Conservation (phyloP, 2,329 filamentous ascomycete genomes). For the Fusarium udum region DNA sequence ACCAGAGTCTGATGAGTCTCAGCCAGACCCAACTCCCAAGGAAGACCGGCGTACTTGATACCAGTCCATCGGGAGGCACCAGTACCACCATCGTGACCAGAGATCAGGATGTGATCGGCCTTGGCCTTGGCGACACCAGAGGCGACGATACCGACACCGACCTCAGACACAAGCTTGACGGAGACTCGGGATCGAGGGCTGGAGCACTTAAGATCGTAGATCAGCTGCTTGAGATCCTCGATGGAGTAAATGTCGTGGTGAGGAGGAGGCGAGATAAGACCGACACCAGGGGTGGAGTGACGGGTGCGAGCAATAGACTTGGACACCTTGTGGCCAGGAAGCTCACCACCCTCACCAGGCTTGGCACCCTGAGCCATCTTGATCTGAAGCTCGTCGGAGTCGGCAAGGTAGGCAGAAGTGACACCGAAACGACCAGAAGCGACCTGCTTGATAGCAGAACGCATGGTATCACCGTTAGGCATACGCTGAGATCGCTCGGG, state of each 20-base stretch:
- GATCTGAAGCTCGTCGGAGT: constrained; percentile 96
- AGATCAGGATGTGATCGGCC: constrained; percentile 96
- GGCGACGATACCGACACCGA: constrained; percentile 95
- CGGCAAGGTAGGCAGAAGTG: constrained; percentile 91
- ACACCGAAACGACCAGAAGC: constrained; percentile 96
- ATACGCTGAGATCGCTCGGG: constrained; percentile 86
- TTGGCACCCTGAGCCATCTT: constrained; percentile 99
- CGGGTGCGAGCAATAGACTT: constrained; percentile 92
- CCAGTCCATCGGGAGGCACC: constrained; percentile 97
- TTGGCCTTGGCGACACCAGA: constrained; percentile 98
- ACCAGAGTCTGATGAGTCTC: constrained; percentile 98
- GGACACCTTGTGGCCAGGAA: constrained; percentile 96
- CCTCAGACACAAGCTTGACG: constrained; percentile 97
- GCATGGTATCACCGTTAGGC: constrained; percentile 95
- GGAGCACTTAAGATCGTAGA: constrained; percentile 97
- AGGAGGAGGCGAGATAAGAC: constrained; percentile 93
- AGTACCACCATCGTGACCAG: constrained; percentile 95
- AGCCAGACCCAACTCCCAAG: constrained; percentile 95
- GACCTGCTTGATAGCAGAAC: constrained; percentile 97
- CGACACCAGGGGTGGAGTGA: constrained; percentile 95
- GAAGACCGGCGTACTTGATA: constrained; percentile 97
- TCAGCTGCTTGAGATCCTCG: constrained; percentile 96
- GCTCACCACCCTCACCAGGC: constrained; percentile 95
- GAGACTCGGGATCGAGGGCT: constrained; percentile 92
- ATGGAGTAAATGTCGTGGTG: constrained; percentile 99